A percentile compares a stretch with the other conserved stretches of the same genome.
These are phyloP conservation scores for Pisolithus microcarpus DNA, from an alignment of 768 basidiomycete species.

Conservation along the genomic window DNA sequence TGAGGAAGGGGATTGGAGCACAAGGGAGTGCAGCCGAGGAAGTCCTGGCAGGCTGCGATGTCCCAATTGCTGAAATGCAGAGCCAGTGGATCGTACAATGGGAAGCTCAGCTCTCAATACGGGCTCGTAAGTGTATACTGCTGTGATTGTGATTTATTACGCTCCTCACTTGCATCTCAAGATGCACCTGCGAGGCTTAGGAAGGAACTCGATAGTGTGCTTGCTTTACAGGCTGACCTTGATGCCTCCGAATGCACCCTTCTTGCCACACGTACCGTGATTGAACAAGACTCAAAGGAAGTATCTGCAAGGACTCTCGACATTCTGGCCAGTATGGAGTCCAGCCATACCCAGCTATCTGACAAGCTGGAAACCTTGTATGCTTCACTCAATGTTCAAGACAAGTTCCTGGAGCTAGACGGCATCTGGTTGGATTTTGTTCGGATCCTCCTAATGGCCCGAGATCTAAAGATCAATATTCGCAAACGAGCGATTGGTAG, in stretches of 20 bases:
- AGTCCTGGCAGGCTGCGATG: background rate
- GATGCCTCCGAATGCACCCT: conserved; percentile 20
- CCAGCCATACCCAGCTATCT: conserved; percentile 14
- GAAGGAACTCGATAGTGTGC: conserved; percentile 25
- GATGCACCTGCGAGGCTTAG: conserved; percentile 22
- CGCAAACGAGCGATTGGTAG: conserved; percentile 26
- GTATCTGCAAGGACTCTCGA: conserved; percentile 1
- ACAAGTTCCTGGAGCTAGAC: conserved; percentile 27
- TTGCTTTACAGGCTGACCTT: conserved; percentile 25
- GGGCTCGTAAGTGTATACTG: background rate
- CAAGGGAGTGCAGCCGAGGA: conserved; percentile 3
- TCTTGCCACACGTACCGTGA: background rate
- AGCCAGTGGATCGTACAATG: conserved; percentile 1
- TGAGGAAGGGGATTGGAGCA: conserved; percentile 10
- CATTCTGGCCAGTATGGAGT: conserved; percentile 16
- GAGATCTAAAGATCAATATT: conserved; percentile 35
- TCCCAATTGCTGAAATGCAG: background rate
- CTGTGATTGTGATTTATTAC: background rate
- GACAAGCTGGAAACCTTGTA: conserved; percentile 27
- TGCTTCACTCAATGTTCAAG: conserved; percentile 27
- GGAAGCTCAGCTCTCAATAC: conserved; percentile 3
- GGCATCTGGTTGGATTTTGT: conserved; percentile 15
- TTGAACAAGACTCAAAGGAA: conserved; percentile 1
- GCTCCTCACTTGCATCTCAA: conserved; percentile 16
- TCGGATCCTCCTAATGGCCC: conserved; percentile 18